Evolutionary conservation across 495 filamentous ascomycete genomes (phyloP).

Genomic region (Penicillium soppii): DNA sequence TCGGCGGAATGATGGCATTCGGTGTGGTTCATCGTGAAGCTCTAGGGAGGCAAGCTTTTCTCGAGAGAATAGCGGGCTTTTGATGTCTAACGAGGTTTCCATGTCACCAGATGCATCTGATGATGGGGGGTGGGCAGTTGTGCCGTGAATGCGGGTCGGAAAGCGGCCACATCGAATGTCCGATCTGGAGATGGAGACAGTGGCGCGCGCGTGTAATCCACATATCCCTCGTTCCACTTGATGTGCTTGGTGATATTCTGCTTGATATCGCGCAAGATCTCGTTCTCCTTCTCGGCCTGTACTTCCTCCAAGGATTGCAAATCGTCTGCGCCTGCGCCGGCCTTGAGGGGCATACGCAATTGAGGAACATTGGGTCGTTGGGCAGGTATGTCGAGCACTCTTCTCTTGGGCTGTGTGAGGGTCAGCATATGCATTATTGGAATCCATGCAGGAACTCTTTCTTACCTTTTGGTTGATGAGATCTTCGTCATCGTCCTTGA

Average conservation of each 20-base stretch:
- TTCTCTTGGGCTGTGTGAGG: slow-evolving; percentile 66
- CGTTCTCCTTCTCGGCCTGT: slow-evolving; percentile 77
- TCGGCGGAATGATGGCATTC: slow-evolving; percentile 62
- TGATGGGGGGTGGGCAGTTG: slow-evolving; percentile 86
- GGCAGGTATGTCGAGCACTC: slow-evolving; percentile 52
- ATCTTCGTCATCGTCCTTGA: slow-evolving; percentile 93
- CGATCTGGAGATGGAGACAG: slow-evolving; percentile 66
- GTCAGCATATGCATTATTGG: slow-evolving; percentile 33
- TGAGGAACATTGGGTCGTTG: slow-evolving; percentile 58
- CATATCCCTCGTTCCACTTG: slow-evolving; percentile 80
- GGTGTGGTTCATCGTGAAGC: slow-evolving; percentile 45
- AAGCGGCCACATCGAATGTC: slow-evolving; percentile 56
- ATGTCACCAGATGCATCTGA: slow-evolving; percentile 66
- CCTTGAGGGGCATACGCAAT: slow-evolving; percentile 66
- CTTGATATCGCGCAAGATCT: slow-evolving; percentile 74
- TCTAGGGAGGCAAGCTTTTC: slow-evolving; percentile 52
- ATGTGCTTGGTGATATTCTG: slow-evolving; percentile 77
- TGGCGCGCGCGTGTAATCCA: slow-evolving; percentile 80
- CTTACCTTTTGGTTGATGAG: slow-evolving; percentile 89
- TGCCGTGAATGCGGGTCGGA: slow-evolving; percentile 76
- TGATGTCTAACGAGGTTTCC: slow-evolving; percentile 45
- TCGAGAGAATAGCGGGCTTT: slow-evolving; percentile 43
- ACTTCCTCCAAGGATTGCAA: slow-evolving; percentile 72
- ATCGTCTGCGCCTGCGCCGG: slow-evolving; percentile 69
- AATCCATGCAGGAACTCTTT: neutral